phyloP scores from a whole-genome alignment of 768 basidiomycete species.

The Leucosporidium creatinivorum region DNA sequence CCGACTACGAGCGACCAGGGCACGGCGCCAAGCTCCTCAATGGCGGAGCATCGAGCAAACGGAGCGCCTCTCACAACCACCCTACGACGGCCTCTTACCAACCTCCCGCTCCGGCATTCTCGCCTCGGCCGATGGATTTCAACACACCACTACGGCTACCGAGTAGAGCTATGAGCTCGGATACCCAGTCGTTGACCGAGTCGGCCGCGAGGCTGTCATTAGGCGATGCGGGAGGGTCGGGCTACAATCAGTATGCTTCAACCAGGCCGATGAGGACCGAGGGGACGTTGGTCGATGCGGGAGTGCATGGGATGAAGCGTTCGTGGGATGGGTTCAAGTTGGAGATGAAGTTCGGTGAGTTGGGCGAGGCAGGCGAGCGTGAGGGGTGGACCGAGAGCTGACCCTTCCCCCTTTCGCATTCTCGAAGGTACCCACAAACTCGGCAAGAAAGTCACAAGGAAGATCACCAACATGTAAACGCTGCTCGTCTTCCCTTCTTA shows the following conservation, averaged over 20 bases:
- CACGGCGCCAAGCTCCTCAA: not conserved
- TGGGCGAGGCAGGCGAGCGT: not conserved
- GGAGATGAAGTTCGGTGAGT: conserved; percentile 18
- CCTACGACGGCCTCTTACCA: conserved; percentile 29
- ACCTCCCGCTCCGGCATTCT: conserved; percentile 26
- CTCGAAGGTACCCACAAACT: not conserved
- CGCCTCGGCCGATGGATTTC: conserved; percentile 7
- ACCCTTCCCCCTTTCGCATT: too few relatives aligned
- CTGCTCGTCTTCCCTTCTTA: too few relatives aligned
- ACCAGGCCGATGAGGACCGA: conserved; percentile 17
- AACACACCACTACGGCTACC: conserved; percentile 1
- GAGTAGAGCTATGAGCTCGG: not conserved
- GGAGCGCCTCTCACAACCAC: not conserved
- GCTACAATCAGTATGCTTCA: conserved; percentile 27
- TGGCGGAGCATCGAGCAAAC: not conserved
- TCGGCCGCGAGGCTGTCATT: conserved; percentile 17
- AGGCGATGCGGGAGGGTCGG: conserved; percentile 9
- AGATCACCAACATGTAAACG: not conserved
- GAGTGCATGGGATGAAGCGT: conserved; percentile 32
- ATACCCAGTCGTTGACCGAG: conserved; percentile 12
- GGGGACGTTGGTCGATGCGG: conserved; percentile 24
- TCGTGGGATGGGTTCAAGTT: conserved; percentile 33
- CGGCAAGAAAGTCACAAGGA: not conserved
- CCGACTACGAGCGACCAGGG: conserved; percentile 15
- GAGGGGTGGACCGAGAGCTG: too few relatives aligned